A percentile compares a stretch with the other conserved stretches of the same genome.
Evolutionary conservation across 768 basidiomycete species (phyloP).

Genomic region (Jaapia argillacea): DNA sequence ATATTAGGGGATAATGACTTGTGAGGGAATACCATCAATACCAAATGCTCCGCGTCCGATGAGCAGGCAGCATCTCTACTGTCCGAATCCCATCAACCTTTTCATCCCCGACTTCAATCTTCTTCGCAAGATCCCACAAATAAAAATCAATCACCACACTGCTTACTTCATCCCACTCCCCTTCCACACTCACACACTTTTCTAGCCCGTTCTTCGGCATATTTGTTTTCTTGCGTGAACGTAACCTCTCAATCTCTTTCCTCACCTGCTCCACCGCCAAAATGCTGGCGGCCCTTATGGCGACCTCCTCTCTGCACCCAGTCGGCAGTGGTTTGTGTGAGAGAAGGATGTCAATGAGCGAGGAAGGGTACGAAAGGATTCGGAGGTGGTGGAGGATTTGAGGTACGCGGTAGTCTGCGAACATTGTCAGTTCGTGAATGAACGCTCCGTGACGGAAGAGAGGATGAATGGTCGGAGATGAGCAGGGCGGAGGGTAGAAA

Average conservation of each 20-base stretch:
- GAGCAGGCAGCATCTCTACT: conserved; percentile 52
- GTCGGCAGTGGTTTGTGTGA: conserved; percentile 33
- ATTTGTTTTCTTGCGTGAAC: not conserved
- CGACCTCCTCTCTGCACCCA: conserved; percentile 64
- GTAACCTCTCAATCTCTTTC: conserved; percentile 33
- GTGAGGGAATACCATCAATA: conserved; percentile 50
- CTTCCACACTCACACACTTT: conserved; percentile 1
- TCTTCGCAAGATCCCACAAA: conserved; percentile 82
- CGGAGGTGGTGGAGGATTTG: conserved; percentile 82
- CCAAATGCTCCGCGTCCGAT: conserved; percentile 80
- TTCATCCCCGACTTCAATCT: conserved; percentile 53
- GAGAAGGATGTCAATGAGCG: conserved; percentile 42
- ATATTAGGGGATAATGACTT: too few species aligned
- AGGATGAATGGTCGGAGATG: conserved; percentile 40
- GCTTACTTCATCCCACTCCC: conserved; percentile 28
- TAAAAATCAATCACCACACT: conserved; percentile 88
- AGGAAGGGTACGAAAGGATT: conserved; percentile 61
- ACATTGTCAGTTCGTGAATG: conserved; percentile 80
- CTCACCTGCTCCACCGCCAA: conserved; percentile 69
- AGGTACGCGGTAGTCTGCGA: conserved; percentile 88
- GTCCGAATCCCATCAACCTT: conserved; percentile 46
- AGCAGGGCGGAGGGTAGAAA: conserved; percentile 53
- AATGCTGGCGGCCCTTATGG: conserved; percentile 72
- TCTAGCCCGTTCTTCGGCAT: conserved; percentile 4
- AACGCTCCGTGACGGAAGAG: conserved; percentile 53